Evolutionary conservation across 768 basidiomycete genomes (phyloP), one percentile per base, ranked within the genome.

Genomic region (Trichaptum fuscoviolaceum): DNA sequence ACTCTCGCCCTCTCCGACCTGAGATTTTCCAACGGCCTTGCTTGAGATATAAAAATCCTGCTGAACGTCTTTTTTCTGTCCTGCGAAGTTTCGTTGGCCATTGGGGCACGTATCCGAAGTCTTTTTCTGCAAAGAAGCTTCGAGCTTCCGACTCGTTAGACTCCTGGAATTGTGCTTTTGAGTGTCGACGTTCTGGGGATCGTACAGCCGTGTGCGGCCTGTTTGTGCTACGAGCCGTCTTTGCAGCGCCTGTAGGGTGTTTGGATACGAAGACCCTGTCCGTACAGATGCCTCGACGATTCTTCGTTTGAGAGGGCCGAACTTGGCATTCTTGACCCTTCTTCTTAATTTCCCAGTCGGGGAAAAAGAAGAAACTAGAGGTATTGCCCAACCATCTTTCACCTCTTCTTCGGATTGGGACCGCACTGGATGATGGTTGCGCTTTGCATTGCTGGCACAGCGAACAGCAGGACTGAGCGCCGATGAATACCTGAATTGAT

Each of bases 371-470:
- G 5, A 52, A 6, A 12, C 20, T 20, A 52, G 20, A 52, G 42
- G 15, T 52, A 17, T 61, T 18, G 8, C 59, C 9, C 15, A 18
- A 20, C 24, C 25, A 61, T 61, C 59, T 9, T 15, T 15, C 82
- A 82, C 83, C 7, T 75, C 80, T 24, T 79, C 74, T 67, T 77
- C 78, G 35, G 69, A 69, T 34, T 74, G 65, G 67, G 72, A 75
- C 58, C 69, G 64, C 30, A 69, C 66, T 36, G 59, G 42, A n/a
- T 27, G 34, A 25, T 7, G 24, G 10, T 10, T 25, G 35, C 58
- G 25, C 17, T 36, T 20, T 20, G 63, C 15, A n/a, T 7, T 65
- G 64, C 61, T 65, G 61, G 12, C 63, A 71, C 58, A 60, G 15
- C 36, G 63, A 64, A 52, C 34, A 10, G 69, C 63, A 67, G 66